Base-by-base conservation (phyloP, 495 filamentous ascomycete species). In the Hapsidospora chrysogenum region DNA sequence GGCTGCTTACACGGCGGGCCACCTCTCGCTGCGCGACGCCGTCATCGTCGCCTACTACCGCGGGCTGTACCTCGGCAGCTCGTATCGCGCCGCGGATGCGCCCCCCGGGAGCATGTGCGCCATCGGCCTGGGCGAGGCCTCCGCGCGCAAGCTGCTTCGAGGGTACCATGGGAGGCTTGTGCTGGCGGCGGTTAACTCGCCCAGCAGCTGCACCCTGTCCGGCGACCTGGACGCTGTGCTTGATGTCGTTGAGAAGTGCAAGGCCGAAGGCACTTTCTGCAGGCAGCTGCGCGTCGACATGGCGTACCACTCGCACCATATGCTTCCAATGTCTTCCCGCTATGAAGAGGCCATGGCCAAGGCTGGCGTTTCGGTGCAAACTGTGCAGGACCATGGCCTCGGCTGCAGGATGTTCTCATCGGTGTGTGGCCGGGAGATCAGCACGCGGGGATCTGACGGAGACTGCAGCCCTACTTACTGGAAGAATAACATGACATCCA, bases 31-130 rank as follows among this genome's bases (percentile, higher is more conserved):
- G 9, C 30, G 15, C 42, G 53, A 33, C 51, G 60, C 33, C 7
- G 27, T 41, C 11, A 7, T 17, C 9, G 18, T 36, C 2, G 39
- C 39, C 18, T 37, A 68, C 40, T 54, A 55, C 30, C 46, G 68
- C 20, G 61, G 69, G 8, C 8, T 55, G 0, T 29, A 46, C 17
- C 43, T 51, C 0, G 16, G 41, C 10, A 28, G 43, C 9, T 48
- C 48, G 1, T 33, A 30, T 0, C 7, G 9, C 31, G 8, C 6
- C 18, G 2, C 15, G 35, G 10, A 26, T n/a, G 19, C 16, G 16
- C 15, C 8, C 4, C 6, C 6, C 11, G 65, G 62, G 5, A 47
- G 41, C 3, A 70, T 70, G 66, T 23, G 66, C 10, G 66, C 67
- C 0, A 53, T 53, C 21, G 61, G 59, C 0, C 21, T 51, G 0